Evolutionary conservation across 768 basidiomycete species (phyloP).

Genomic region (Amanita rimosa): DNA sequence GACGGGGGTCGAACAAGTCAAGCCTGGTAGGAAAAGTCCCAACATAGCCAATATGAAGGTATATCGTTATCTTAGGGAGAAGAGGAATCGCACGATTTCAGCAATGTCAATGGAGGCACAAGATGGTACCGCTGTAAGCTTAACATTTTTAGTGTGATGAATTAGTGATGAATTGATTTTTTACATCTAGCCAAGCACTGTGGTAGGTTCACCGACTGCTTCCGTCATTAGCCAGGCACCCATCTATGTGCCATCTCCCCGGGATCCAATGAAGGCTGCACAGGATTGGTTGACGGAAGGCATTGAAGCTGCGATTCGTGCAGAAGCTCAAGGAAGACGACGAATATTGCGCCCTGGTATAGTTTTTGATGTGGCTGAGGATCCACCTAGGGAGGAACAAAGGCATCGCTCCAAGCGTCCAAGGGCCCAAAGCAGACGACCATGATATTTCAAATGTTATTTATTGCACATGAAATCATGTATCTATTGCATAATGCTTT

Average conservation of each 20-base stretch:
- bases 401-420: conserved; percentile 15
- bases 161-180: conserved; percentile 7
- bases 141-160: not conserved
- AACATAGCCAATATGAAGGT: conserved; percentile 23
- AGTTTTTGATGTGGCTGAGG: conserved; percentile 52
- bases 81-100: conserved; percentile 57
- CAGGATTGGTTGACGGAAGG: conserved; percentile 55
- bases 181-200: conserved; percentile 46
- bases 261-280: conserved; percentile 56
- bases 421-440: conserved; percentile 5
- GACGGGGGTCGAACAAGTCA: not conserved
- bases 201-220: conserved; percentile 63
- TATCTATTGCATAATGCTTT: conserved; percentile 1
- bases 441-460: not conserved
- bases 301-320: conserved; percentile 41
- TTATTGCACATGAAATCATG: not conserved
- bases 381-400: conserved; percentile 28
- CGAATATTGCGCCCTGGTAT: conserved; percentile 49
- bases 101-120: conserved; percentile 68
- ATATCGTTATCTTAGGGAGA: conserved; percentile 48
- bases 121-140: conserved; percentile 70
- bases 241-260: conserved; percentile 40
- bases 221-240: conserved; percentile 49
- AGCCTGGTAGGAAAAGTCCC: not conserved
- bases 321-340: conserved; percentile 23